A percentile compares a stretch with the other conserved stretches of the same genome.
These are phyloP conservation scores for Triangularia verruculosa DNA, from an alignment of 2,329 filamentous ascomycete species.

Conservation along the genomic window DNA sequence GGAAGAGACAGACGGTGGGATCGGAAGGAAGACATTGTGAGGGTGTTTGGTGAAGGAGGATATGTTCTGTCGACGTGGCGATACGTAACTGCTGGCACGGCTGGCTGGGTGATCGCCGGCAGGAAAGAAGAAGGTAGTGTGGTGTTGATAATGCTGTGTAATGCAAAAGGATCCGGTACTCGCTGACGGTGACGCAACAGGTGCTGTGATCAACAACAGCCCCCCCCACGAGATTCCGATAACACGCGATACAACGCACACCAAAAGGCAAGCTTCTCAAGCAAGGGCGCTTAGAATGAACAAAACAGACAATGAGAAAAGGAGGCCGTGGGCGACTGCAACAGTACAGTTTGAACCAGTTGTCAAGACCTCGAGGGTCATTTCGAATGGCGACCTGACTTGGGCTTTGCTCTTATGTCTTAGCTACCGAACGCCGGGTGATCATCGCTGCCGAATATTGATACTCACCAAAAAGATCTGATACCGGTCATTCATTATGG, in stretches of 20 bases:
- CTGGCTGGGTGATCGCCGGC: neutral
- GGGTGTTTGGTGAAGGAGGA: neutral
- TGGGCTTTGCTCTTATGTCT: neutral
- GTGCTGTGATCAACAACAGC: neutral
- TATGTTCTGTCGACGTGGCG: neutral
- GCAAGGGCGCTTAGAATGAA: neutral
- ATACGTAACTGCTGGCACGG: neutral
- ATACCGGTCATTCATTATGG: conserved; percentile 15
- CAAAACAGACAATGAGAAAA: neutral
- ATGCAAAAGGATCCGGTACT: neutral
- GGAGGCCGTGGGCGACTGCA: neutral
- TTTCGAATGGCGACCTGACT: neutral
- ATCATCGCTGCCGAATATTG: neutral
- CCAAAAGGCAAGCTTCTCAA: neutral
- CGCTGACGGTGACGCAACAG: neutral
- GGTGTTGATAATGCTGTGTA: neutral
- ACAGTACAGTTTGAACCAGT: neutral
- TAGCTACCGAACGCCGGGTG: neutral
- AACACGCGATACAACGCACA: neutral
- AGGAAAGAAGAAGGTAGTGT: neutral
- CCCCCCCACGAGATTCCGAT: neutral
- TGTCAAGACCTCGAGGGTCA: conserved; percentile 1
- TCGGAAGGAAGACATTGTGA: conserved; percentile 18
- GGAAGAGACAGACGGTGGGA: conserved; percentile 8
- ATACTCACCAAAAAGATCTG: neutral